Evolutionary conservation across 2,329 filamentous ascomycete species (phyloP).

Genomic region (Acarospora socialis): DNA sequence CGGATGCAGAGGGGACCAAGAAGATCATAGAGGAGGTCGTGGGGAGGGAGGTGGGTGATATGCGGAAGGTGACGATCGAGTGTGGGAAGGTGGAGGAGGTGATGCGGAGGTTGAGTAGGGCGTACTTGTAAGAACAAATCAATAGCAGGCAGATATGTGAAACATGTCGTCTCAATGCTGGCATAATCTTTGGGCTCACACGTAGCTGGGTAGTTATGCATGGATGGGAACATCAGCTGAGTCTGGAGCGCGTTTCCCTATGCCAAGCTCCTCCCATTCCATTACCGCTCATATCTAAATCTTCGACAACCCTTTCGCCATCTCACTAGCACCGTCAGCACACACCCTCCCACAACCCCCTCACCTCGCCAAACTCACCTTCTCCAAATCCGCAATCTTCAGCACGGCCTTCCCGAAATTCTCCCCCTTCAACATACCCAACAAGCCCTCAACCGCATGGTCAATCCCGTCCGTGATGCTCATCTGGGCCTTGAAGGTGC

Average conservation of each 20-base stretch:
- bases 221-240: no score
- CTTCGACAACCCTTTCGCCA: neutral
- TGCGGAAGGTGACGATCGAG: no score
- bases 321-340: conserved; percentile 1
- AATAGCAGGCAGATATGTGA: no score
- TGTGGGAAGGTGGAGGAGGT: no score
- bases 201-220: no score
- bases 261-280: no score
- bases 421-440: conserved; percentile 61
- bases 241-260: no score
- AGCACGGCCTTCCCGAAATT: conserved; percentile 74
- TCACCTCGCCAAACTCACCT: neutral
- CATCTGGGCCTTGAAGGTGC: conserved; percentile 56
- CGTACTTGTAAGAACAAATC: no score
- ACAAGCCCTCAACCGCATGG: conserved; percentile 55
- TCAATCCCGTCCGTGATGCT: conserved; percentile 63
- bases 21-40: conserved; percentile 15
- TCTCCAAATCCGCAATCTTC: conserved; percentile 1
- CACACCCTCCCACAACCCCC: neutral
- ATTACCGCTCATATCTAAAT: no score
- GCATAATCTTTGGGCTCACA: no score
- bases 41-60: conserved; percentile 17
- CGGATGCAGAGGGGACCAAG: conserved; percentile 25
- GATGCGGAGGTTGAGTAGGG: no score
- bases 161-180: no score